Evolutionary conservation across 2,329 filamentous ascomycete genomes (phyloP).

Genomic region (Talaromyces marneffei): DNA sequence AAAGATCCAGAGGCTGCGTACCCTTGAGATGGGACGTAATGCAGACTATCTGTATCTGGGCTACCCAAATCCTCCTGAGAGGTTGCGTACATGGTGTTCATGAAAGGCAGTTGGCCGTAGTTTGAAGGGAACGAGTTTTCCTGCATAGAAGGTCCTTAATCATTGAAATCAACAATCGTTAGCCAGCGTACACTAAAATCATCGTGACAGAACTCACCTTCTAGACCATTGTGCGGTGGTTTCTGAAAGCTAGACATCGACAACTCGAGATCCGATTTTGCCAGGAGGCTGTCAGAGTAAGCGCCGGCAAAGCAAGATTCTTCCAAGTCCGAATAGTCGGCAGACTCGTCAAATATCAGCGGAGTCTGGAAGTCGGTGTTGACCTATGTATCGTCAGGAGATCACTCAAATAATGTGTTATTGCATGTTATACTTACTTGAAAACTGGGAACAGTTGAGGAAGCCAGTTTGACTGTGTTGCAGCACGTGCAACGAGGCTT

Average conservation of each 20-base stretch:
- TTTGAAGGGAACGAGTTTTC: constrained; percentile 36
- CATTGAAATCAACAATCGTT: constrained; percentile 18
- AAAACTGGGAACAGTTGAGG: constrained; percentile 42
- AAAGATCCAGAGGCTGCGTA: constrained; percentile 41
- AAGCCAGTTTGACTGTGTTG: constrained; percentile 47
- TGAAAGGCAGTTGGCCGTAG: constrained; percentile 36
- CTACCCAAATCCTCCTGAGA: constrained; percentile 37
- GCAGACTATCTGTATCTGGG: constrained; percentile 37
- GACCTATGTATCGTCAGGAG: constrained; percentile 27
- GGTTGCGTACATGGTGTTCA: constrained; percentile 36
- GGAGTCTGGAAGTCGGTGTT: constrained; percentile 43
- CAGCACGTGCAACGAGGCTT: constrained; percentile 38
- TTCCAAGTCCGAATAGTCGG: constrained; percentile 42
- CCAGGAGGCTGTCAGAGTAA: constrained; percentile 48
- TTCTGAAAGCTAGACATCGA: constrained; percentile 82
- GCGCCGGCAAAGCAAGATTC: constrained; percentile 40
- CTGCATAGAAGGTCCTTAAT: constrained; percentile 33
- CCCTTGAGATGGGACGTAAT: constrained; percentile 34
- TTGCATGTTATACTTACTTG: constrained; percentile 34
- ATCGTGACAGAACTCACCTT: constrained; percentile 59
- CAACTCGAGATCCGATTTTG: constrained; percentile 57
- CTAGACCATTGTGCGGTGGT: constrained; percentile 66
- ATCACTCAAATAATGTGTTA: constrained; percentile 1
- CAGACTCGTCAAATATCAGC: constrained; percentile 43
- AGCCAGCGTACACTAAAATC: not conserved